Base-by-base conservation (phyloP, 1,284 basidiomycete genomes). In the Trametes hirsuta region DNA sequence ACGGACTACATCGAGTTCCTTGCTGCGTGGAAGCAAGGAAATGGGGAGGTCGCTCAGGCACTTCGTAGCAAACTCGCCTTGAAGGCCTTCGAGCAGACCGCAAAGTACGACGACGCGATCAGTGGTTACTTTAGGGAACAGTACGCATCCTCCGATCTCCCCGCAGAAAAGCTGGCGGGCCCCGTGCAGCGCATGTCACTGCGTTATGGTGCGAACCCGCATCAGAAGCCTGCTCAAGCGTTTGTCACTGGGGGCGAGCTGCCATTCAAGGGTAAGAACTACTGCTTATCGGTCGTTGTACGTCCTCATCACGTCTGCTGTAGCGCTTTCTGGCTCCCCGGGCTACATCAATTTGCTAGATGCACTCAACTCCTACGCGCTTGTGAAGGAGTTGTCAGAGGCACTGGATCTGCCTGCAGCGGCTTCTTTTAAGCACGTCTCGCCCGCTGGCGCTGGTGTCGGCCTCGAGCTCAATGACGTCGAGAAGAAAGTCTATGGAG, bases 321-420 rank as follows among this genome's bases (percentile, higher is more conserved):
- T 68, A 95, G 96, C 91, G 44, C 83, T 99, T 18, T 90, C 87
- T 68, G 97, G 97, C 22, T 96, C 96, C 25, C 97, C 97, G 8
- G 97, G 97, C 44, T 99, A 98, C 78, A 99, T 99, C 82, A 99
- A 99, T 81, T 85, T 99, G n/a, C 84, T 99, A 58, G 97, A 99
- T 71, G 95, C 95, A 0, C 86, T 99, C 71, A 98, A 98, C 78
- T 97, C 97, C 8, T 99, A 93, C 75, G 97, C 94, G 0, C 87
- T 99, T 49, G 97, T 99, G 63, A 94, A 91, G 72, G 97, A 99
- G 76, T 85, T 99, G 10, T 88, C 95, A 52, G 90, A 88, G 68
- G 93, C 92, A 1, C 86, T 94, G 25, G 80, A 84, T 59, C 86
- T 98, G 53, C 95, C 97, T 15, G 97, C 97, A 24, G 97, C 97